Percentiles rank a stretch among this genome's conserved stretches.
Evolutionary conservation across 352 stramenopile genomes (phyloP).

Genomic region (Phytophthora megakarya): DNA sequence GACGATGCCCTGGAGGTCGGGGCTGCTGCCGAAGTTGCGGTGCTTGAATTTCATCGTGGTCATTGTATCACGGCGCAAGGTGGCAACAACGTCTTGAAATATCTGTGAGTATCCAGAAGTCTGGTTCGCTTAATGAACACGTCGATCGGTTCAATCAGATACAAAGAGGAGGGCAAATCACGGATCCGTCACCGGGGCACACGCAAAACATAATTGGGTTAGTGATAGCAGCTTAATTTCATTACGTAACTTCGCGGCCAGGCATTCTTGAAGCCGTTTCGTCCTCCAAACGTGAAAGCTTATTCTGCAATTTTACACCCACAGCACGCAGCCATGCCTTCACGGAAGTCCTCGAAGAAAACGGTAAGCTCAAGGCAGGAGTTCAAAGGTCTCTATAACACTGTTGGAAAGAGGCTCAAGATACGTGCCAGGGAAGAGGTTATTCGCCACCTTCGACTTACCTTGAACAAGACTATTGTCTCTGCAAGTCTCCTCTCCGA

Average conservation of each 20-base stretch:
- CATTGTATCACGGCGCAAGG: no score
- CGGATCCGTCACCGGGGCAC: background rate
- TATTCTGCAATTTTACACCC: background rate
- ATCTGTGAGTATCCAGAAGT: no score
- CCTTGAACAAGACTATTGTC: conserved; percentile 2
- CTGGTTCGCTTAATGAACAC: no score
- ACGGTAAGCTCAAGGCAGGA: background rate
- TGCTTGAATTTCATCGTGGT: no score
- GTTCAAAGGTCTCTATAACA: conserved; percentile 1
- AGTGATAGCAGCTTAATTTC: background rate
- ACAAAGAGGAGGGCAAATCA: background rate
- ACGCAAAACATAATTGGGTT: background rate
- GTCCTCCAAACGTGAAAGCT: no score
- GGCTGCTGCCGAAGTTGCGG: no score
- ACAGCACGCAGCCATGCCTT: background rate
- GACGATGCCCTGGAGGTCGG: background rate
- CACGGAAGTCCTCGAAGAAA: background rate
- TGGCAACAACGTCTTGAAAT: no score
- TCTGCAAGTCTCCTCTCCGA: background rate
- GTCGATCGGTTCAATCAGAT: background rate
- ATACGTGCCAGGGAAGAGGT: conserved; percentile 5
- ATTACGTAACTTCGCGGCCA: no score
- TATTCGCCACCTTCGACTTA: conserved; percentile 16
- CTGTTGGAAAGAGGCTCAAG: conserved; percentile 2
- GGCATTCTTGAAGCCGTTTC: no score